phyloP scores from a whole-genome alignment of 768 basidiomycete species.

The Cystofilobasidium capitatum region DNA sequence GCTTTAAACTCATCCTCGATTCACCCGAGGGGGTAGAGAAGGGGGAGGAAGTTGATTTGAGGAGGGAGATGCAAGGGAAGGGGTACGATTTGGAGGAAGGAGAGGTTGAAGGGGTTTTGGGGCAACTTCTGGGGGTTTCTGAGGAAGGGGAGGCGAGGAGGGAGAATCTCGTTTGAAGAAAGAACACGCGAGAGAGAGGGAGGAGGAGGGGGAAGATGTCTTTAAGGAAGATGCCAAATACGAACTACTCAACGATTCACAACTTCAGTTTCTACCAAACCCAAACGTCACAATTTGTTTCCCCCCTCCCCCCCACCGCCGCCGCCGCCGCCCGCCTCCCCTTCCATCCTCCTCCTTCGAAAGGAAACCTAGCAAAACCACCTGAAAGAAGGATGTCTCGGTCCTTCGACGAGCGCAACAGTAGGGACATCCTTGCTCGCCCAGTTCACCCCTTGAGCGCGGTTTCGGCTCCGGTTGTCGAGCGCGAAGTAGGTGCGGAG shows the following conservation, averaged over 20 bases:
- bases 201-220: no score
- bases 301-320: no score
- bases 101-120: background rate
- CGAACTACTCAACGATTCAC: no score
- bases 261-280: no score
- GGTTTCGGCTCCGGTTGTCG: slow-evolving; percentile 27
- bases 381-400: slow-evolving; percentile 29
- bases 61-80: slow-evolving; percentile 24
- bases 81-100: slow-evolving; percentile 17
- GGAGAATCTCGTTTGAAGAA: no score
- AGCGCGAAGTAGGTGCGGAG: background rate
- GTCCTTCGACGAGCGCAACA: slow-evolving; percentile 28
- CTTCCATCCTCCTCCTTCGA: no score
- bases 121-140: background rate
- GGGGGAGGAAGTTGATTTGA: slow-evolving; percentile 19
- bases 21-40: background rate
- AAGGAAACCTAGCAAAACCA: slow-evolving; percentile 30
- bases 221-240: no score
- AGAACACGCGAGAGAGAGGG: no score
- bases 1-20: slow-evolving; percentile 24
- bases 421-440: slow-evolving; percentile 31
- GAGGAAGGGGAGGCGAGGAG: no score
- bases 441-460: slow-evolving; percentile 32
- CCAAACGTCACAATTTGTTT: no score
- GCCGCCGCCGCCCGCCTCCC: no score